These are phyloP conservation scores for Fomitopsis betulina DNA, from an alignment of 1,284 basidiomycete species.

Conservation along the genomic window DNA sequence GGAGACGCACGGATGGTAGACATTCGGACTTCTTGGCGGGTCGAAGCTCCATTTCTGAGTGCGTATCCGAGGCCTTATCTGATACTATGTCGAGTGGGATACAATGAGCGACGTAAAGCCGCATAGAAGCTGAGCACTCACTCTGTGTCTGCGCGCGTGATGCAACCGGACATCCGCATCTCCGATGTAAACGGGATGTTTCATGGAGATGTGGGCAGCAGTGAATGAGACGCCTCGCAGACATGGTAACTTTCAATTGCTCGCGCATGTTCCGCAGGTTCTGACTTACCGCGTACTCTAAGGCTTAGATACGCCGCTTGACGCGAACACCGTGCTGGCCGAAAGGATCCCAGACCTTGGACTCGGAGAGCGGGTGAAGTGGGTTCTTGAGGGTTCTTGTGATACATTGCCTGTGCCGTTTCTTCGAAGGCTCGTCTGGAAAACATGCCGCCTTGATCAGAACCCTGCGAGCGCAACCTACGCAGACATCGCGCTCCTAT, in stretches of 20 bases:
- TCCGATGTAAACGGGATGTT: neutral
- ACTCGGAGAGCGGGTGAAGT: neutral
- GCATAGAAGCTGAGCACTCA: neutral
- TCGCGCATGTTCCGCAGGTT: neutral
- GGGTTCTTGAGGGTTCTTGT: neutral
- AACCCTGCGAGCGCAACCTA: neutral
- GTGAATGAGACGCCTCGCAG: too few species aligned
- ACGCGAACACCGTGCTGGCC: neutral
- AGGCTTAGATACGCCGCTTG: neutral
- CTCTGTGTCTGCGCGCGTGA: neutral
- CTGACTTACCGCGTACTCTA: neutral
- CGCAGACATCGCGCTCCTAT: neutral
- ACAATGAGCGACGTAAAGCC: neutral
- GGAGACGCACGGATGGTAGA: neutral
- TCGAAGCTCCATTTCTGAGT: neutral
- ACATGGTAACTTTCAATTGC: too few species aligned
- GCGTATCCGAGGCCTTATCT: neutral
- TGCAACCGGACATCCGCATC: neutral
- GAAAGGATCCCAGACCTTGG: neutral
- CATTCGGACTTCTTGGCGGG: neutral
- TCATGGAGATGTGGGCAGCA: neutral
- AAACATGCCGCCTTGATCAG: neutral
- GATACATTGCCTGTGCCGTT: neutral
- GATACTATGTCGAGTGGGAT: neutral
- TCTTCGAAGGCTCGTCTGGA: neutral